phyloP scores from a whole-genome alignment of 805 yeast genomes.

The Barnettozyma californica region DNA sequence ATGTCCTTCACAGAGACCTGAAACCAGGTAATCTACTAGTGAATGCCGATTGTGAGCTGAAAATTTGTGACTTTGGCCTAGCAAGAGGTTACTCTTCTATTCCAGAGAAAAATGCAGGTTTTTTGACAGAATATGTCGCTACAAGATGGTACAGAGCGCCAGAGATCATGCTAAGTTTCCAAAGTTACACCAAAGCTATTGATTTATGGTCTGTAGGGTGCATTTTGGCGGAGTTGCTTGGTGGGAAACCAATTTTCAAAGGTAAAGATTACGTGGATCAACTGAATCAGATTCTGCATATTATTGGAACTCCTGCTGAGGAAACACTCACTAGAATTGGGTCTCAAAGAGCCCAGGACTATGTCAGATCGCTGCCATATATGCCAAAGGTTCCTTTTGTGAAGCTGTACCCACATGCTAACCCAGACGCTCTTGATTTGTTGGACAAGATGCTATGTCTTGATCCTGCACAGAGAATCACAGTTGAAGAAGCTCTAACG shows the following conservation, averaged over 20 bases:
- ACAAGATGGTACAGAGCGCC: conserved; percentile 99
- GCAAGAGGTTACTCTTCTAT: conserved; percentile 86
- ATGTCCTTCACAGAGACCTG: conserved; percentile 88
- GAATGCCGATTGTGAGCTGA: conserved; percentile 94
- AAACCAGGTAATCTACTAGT: conserved; percentile 92
- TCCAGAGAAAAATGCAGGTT: conserved; percentile 85
- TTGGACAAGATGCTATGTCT: conserved; percentile 75
- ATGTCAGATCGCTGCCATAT: conserved; percentile 79
- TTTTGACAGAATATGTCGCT: conserved; percentile 94
- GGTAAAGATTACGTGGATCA: conserved; percentile 97
- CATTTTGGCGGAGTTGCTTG: conserved; percentile 87
- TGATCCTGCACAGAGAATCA: conserved; percentile 78
- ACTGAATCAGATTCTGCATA: conserved; percentile 76
- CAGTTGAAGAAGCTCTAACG: conserved; percentile 80
- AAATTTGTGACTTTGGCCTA: conserved; percentile 93
- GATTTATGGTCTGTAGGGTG: conserved; percentile 99
- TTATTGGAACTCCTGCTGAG: conserved; percentile 88
- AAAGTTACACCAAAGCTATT: conserved; percentile 92
- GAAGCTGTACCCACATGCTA: conserved; percentile 75
- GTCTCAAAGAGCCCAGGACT: conserved; percentile 84
- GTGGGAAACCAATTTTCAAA: conserved; percentile 86
- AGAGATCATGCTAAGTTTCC: conserved; percentile 91
- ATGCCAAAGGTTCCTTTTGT: conserved; percentile 75
- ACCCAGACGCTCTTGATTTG: conserved; percentile 80
- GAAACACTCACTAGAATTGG: conserved; percentile 67